Base-by-base conservation (phyloP, 2,329 filamentous ascomycete genomes). In the Ophiocordyceps robertsii region DNA sequence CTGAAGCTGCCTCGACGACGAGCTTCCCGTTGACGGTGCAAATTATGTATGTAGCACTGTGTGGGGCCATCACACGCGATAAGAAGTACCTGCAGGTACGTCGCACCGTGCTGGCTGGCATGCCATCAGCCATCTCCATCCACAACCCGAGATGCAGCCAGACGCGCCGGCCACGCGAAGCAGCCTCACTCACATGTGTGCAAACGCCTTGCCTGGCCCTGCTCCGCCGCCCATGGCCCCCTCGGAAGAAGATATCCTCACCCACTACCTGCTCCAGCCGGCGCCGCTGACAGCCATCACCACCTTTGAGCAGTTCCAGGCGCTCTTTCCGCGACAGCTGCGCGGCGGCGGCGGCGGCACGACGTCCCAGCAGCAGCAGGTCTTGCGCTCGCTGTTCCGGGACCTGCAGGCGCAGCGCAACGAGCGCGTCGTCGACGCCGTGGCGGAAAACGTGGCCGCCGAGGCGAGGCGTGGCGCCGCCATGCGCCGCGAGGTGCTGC, bases 401-500 rank as follows among this genome's bases (percentile, higher is more conserved):
- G 84, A 92, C 57, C 70, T 94, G 3, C 84, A 92, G 53, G 72
- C 79, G 45, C 75, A 88, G 56, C 77, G 87, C 43, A 77, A 80
- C 47, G 70, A 72, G 39, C 67, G 82, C 11, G 72, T 87, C 11
- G 72, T 87, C 42, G 83, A 90, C 51, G 59, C 66, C 4, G 79
- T 93, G 13, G 70, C 77, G 54, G 59, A 61, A 9, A 83, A 77
- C 51, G 82, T 89, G 44, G 69, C 71, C 7, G 63, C 64, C n/a
- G 82, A 89, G 58, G 71, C 73, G 39, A 73, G 71, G 53, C 67
- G 71, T 29, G 80, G 80, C 27, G 72, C 70, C 47, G 66, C 63
- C 16, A 66, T 83, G 53, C 69, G 72, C 39, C 68, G 73, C 10
- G 72, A 76, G 38, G 73, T 82, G 24, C 64, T 74, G 13, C 67